These are phyloP conservation scores for Starmerella scarabaei DNA, from an alignment of 805 yeast genomes.

Conservation along the genomic window DNA sequence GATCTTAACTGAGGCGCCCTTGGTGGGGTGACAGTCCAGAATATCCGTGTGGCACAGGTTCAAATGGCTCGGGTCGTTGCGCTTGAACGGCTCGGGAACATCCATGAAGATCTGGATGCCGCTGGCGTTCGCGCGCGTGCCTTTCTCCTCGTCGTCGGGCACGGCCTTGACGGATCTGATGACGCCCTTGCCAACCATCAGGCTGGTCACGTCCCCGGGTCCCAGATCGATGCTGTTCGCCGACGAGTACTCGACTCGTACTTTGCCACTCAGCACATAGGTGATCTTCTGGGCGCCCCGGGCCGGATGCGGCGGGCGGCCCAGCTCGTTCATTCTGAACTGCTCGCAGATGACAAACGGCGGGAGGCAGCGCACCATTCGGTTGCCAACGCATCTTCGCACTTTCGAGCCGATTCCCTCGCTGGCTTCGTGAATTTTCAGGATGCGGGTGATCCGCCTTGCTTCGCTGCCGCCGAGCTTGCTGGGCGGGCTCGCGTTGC, in stretches of 20 bases:
- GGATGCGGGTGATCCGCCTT: slow-evolving; percentile 6
- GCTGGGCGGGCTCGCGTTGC: background rate
- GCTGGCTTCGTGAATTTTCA: slow-evolving; percentile 13
- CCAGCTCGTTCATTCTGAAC: slow-evolving; percentile 14
- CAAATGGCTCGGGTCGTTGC: slow-evolving; percentile 16
- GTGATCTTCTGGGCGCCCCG: slow-evolving; percentile 20
- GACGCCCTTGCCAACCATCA: slow-evolving; percentile 21
- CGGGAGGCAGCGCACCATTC: slow-evolving; percentile 16
- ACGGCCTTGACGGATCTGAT: slow-evolving; percentile 10
- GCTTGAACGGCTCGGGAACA: slow-evolving; percentile 20
- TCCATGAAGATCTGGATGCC: slow-evolving; percentile 19
- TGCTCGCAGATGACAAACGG: slow-evolving; percentile 21
- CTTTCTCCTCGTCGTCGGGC: background rate
- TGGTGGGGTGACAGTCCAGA: slow-evolving; percentile 3
- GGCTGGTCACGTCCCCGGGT: slow-evolving; percentile 18
- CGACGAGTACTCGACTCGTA: slow-evolving; percentile 17
- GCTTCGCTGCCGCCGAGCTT: background rate
- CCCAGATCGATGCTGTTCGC: slow-evolving; percentile 14
- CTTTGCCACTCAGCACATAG: slow-evolving; percentile 11
- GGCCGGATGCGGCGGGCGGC: slow-evolving; percentile 20
- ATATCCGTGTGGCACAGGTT: slow-evolving; percentile 13
- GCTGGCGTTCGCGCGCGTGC: slow-evolving; percentile 3
- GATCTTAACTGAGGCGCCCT: slow-evolving; percentile 9
- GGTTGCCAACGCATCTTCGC: slow-evolving; percentile 15
- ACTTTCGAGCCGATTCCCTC: slow-evolving; percentile 14